Percentiles rank a stretch among this genome's conserved stretches.
Conservation (phyloP, 805 yeast species). For the Metschnikowia similis region DNA sequence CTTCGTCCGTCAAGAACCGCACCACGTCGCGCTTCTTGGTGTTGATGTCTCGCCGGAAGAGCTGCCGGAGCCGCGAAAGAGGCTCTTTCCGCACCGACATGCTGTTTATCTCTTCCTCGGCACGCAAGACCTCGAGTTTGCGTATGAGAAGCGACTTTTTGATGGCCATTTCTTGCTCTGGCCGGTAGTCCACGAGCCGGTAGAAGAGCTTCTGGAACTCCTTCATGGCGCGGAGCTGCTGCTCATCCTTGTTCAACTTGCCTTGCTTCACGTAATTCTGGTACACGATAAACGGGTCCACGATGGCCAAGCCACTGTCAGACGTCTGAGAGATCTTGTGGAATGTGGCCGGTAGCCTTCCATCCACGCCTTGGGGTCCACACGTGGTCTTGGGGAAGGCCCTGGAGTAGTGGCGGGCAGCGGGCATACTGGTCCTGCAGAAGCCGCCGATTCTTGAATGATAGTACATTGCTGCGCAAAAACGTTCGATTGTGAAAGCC, state of each 20-base stretch:
- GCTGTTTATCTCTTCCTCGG: constrained; percentile 19
- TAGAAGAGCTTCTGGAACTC: constrained; percentile 59
- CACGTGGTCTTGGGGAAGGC: constrained; percentile 4
- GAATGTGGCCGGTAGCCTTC: constrained; percentile 25
- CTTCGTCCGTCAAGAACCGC: constrained; percentile 53
- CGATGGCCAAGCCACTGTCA: constrained; percentile 34
- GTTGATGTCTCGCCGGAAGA: constrained; percentile 29
- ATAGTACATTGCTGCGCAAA: no score
- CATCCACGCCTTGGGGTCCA: constrained; percentile 39
- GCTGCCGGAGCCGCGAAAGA: constrained; percentile 6
- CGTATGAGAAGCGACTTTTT: constrained; percentile 38
- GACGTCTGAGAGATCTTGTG: background rate
- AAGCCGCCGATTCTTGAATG: no score
- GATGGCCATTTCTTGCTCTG: constrained; percentile 45
- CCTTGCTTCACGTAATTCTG: constrained; percentile 51
- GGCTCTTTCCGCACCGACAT: constrained; percentile 15
- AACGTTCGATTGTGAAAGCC: no score
- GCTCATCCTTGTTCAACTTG: constrained; percentile 47
- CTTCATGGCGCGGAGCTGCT: constrained; percentile 59
- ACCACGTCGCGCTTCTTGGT: constrained; percentile 38
- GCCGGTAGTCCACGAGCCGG: constrained; percentile 55
- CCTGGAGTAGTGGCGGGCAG: background rate
- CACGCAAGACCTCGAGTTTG: constrained; percentile 32
- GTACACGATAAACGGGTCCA: constrained; percentile 62
- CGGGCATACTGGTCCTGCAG: no score